Evolutionary conservation across 2,329 filamentous ascomycete species (phyloP), one percentile per base, ranked within the genome.

Genomic region (Fusarium sacchari): DNA sequence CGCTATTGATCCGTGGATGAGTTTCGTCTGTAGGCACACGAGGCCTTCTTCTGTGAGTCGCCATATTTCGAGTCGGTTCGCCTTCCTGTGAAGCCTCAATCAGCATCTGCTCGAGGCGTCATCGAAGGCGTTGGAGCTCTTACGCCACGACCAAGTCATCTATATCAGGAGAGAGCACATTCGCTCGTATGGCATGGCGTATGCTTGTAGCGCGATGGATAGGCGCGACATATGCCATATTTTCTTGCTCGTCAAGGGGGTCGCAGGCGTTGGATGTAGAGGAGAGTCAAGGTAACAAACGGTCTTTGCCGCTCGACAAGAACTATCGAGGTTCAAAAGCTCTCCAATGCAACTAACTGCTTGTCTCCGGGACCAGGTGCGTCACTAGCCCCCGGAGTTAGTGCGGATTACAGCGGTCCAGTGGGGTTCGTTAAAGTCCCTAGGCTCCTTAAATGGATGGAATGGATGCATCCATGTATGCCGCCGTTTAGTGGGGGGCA

Each of bases 171-270:
- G 89, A 88, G 58, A 97, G 86, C 77, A 98, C 92, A 77, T 90
- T 91, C 69, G 96, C 88, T 80, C 92, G 94, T 74, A 98, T 82
- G 20, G 95, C 96, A 88, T 97, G 93, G 62, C 95, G 91, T 73
- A 98, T 91, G 85, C 94, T 97, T 81, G 94, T 98, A 30, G 96
- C 93, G 77, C 92, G 89, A 82, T 99, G 96, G 64, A 99, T 96
- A 43, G 96, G 95, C 70, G 94, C 95, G 79, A 99, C 87, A 82
- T 98, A 99, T 59, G 96, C 93, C 96, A 99, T 99, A 63, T 53
- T 79, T 72, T 34, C 56, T 62, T 44, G 60, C 63, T 50, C 53
- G 43, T 58, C 28, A 65, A 49, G 50, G 39, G 34, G 40, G 57
- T 18, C 47, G 37, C 40, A 47, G 40, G 46, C 44, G 20, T 52